Evolutionary conservation across 768 basidiomycete genomes (phyloP), one percentile per base, ranked within the genome.

Genomic region (Tylopilus subfusipes): DNA sequence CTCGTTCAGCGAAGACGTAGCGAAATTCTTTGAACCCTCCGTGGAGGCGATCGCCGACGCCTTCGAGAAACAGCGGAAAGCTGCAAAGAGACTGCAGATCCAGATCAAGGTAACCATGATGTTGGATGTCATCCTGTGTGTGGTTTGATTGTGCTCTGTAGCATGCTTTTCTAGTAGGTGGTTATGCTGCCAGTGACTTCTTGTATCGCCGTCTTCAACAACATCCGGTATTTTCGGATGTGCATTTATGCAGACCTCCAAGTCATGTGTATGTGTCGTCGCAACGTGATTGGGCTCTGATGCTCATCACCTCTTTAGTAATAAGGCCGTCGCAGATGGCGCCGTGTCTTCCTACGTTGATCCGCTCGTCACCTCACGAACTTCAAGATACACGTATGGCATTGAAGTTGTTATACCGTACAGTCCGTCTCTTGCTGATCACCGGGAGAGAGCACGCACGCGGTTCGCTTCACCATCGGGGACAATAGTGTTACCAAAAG

Each of bases 121-220:
- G 4, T 29, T 22, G 34, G 34, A 24, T 30, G 12, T 5, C 3
- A 1, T 18, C n/a, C 2, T 50, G 6, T 14, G 10, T 7, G n/a
- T 7, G 0, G 3, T 16, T 40, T 45, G 12, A 60, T 22, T 12
- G 13, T 33, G 9, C 6, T 22, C 2, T 33, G 6, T 27, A 72
- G 72, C 52, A 71, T 16, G 71, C 76, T n/a, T 75, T 80, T 39
- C 72, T 84, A 2, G 79, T 82, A 1, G 80, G 81, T 2, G 79
- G 79, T 0, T 82, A 80, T 55, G 75, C 76, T 0, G 75, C 78
- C 13, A 81, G 73, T 47, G 75, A 76, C 24, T 81, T 72, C 67
- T 60, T 82, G 14, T 80, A 74, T 50, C 56, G 58, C 9, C 68
- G 70, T 31, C 73, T 84, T 19, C 73, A 75, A 18, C 60, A 66